phyloP scores from a whole-genome alignment of 78 protist genomes.

The Acrasis kona region DNA sequence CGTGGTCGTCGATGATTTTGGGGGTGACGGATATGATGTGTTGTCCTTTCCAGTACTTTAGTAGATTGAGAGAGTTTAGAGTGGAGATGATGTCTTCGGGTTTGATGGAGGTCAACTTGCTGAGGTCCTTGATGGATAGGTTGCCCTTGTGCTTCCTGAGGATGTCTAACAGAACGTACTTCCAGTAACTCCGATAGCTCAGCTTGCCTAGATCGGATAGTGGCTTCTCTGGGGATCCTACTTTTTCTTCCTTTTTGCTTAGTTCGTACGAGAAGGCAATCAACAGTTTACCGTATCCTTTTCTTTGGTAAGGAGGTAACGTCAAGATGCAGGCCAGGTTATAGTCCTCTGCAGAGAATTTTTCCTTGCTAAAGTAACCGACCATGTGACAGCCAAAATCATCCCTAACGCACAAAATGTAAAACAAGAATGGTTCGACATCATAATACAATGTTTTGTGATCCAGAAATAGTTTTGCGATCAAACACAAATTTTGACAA shows the following conservation, averaged over 20 bases:
- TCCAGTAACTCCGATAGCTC: slow-evolving; percentile 79
- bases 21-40: slow-evolving; percentile 70
- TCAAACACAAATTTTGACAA: slow-evolving; percentile 87
- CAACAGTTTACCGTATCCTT: slow-evolving; percentile 88
- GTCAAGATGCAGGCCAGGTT: slow-evolving; percentile 93
- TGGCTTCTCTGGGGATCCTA: slow-evolving; percentile 98
- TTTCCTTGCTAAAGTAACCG: slow-evolving; percentile 94
- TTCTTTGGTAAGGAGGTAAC: slow-evolving; percentile 84
- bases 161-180: not conserved
- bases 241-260: slow-evolving; percentile 60
- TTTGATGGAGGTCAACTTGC: not conserved
- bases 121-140: slow-evolving; percentile 9
- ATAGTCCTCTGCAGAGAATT: slow-evolving; percentile 57
- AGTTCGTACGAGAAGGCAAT: slow-evolving; percentile 86
- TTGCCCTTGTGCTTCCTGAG: not conserved
- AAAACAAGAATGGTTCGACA: slow-evolving; percentile 92
- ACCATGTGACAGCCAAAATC: slow-evolving; percentile 66
- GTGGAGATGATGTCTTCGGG: slow-evolving; percentile 70
- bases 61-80: slow-evolving; percentile 57
- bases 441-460: slow-evolving; percentile 86
- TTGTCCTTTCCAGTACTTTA: slow-evolving; percentile 82
- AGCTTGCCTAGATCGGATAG: slow-evolving; percentile 92
- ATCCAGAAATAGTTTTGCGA: slow-evolving; percentile 89
- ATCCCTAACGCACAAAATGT: slow-evolving; percentile 74
- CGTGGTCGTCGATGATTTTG: slow-evolving; percentile 59